Base-by-base conservation (phyloP, 2,329 filamentous ascomycete species). In the Sporothrix curviconia region DNA sequence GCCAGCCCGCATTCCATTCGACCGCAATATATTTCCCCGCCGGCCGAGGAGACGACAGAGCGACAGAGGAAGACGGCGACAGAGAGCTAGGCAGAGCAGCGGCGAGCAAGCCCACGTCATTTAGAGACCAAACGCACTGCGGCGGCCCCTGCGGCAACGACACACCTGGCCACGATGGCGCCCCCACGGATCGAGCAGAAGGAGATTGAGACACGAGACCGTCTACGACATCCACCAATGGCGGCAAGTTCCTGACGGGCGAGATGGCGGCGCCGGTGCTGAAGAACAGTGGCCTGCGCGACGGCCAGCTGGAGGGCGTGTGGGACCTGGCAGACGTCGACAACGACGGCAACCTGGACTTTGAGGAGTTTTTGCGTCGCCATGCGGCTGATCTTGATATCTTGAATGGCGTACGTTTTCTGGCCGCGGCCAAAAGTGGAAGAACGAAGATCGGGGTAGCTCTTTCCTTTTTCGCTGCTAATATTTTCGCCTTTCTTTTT, bases 361-460 rank as follows among this genome's bases (percentile, higher is more conserved):
- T 99, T 76, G 94, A 99, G 76, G 94, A 99, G 78, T 99, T 99
- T n/a, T 72, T 99, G 94, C 72, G 94, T 99, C 59, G 94, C 92
- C 39, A 99, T 99, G 94, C 84, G 94, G 68, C 78, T 99, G 68
- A 96, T 97, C 67, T 99, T 72, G 94, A 99, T 71, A 77, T 97
- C 64, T 85, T 99, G 66, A 99, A 99, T 68, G 94, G 94, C 66
- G 90, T 95, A 79, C 61, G 81, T 75, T 9, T n/a, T n/a, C 30
- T 15, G 24, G n/a, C n/a, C n/a, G n/a, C n/a, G n/a, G 7, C 11
- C 7, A 15, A 19, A 12, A 17, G 12, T 17, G 19, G 25, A 11
- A 19, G 17, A 4, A 5, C 12, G 22, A 54, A 43, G 19, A 3
- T 24, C 14, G 5, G 37, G n/a, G 30, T 22, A 9, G 28, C 14